Evolutionary conservation across 257 asterid genomes (phyloP).

Genomic region (Primulina tabacum): DNA sequence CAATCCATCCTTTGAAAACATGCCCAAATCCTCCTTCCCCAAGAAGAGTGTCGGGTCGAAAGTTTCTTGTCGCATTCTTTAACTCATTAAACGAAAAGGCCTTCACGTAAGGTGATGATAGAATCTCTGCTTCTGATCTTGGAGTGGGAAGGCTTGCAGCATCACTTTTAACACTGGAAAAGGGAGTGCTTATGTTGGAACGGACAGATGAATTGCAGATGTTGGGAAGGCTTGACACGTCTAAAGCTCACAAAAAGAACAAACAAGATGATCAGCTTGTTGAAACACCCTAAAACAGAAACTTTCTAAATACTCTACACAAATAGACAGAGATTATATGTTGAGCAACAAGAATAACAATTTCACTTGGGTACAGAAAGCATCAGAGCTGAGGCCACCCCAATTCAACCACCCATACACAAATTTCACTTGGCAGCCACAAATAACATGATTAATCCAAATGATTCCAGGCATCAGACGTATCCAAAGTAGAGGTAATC

Average conservation of each 20-base stretch:
- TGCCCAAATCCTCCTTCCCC: constrained; percentile 98
- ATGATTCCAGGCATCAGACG: background rate
- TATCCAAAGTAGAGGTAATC: too few species aligned
- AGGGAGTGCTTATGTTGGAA: constrained; percentile 52
- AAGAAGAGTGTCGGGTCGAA: constrained; percentile 85
- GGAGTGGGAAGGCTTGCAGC: constrained; percentile 73
- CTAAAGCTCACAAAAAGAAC: constrained; percentile 32
- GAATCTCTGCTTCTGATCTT: constrained; percentile 78
- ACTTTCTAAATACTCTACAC: background rate
- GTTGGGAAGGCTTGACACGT: constrained; percentile 45
- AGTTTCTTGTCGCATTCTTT: constrained; percentile 80
- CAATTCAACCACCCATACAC: background rate
- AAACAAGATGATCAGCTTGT: constrained; percentile 12
- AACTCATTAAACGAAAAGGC: constrained; percentile 76
- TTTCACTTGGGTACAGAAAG: background rate
- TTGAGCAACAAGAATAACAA: background rate
- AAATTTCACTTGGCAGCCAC: too few species aligned
- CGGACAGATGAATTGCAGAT: constrained; percentile 47
- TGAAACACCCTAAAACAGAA: constrained; percentile 14
- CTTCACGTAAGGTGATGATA: constrained; percentile 72
- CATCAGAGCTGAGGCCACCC: background rate
- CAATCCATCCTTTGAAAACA: constrained; percentile 97
- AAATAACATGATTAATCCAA: background rate
- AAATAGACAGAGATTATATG: too few species aligned
- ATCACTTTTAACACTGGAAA: constrained; percentile 56